Evolutionary conservation across 2,329 filamentous ascomycete species (phyloP).

Genomic region (Neonectria coccinea): DNA sequence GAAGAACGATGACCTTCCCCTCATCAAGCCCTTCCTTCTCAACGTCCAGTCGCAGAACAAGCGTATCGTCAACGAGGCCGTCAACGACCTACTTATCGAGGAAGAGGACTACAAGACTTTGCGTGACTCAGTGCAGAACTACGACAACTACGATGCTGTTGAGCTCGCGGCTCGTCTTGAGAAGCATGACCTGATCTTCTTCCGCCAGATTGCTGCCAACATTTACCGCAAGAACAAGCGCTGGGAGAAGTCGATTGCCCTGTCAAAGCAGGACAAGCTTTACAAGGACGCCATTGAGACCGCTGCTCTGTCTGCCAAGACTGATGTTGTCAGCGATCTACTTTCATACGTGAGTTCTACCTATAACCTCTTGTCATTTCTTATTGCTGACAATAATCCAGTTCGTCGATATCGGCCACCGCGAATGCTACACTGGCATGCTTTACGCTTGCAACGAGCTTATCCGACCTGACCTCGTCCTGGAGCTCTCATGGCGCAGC

Average conservation of each 20-base stretch:
- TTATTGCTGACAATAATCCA: constrained; percentile 58
- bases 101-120: constrained; percentile 99
- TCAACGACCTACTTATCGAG: constrained; percentile 97
- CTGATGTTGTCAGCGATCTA: constrained; percentile 93
- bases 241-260: constrained; percentile 98
- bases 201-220: constrained; percentile 96
- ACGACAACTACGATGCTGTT: constrained; percentile 98
- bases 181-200: constrained; percentile 98
- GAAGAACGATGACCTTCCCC: constrained; percentile 95
- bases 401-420: constrained; percentile 99
- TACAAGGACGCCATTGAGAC: constrained; percentile 99
- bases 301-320: constrained; percentile 88
- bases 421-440: constrained; percentile 99
- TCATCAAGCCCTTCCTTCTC: constrained; percentile 98
- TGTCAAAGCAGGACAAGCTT: constrained; percentile 99
- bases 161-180: constrained; percentile 92
- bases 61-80: constrained; percentile 96
- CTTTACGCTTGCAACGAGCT: constrained; percentile 98
- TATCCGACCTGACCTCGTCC: constrained; percentile 89
- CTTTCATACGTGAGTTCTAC: constrained; percentile 88
- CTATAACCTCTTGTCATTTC: background rate
- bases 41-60: constrained; percentile 98
- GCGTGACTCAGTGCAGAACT: constrained; percentile 96
- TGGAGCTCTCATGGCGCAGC: constrained; percentile 97
- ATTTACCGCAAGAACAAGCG: constrained; percentile 99